A percentile compares a stretch with the other conserved stretches of the same genome.
phyloP scores from a whole-genome alignment of 2,329 filamentous ascomycete species.

The Lecanoromycetidae sp. region DNA sequence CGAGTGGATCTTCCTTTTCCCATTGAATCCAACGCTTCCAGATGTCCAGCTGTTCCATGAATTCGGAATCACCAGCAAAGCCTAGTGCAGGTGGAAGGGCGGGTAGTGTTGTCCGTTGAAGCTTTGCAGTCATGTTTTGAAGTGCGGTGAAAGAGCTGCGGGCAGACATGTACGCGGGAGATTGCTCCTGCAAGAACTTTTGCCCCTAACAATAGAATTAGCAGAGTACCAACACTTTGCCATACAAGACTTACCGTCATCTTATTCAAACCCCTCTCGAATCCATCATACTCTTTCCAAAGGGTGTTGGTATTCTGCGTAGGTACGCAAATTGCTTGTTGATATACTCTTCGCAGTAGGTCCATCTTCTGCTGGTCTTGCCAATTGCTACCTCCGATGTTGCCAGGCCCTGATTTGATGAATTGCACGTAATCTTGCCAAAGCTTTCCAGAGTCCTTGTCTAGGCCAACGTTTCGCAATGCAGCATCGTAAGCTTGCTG shows the following conservation, averaged over 20 bases:
- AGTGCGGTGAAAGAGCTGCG: slow-evolving; percentile 79
- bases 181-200: slow-evolving; percentile 88
- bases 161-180: slow-evolving; percentile 90
- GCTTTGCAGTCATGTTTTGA: slow-evolving; percentile 70
- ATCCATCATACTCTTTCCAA: slow-evolving; percentile 97
- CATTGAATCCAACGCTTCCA: slow-evolving; percentile 93
- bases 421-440: slow-evolving; percentile 96
- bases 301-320: slow-evolving; percentile 69
- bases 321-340: slow-evolving; percentile 76
- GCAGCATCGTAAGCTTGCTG: slow-evolving; percentile 86
- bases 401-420: slow-evolving; percentile 74
- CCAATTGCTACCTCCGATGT: slow-evolving; percentile 75
- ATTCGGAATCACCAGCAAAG: slow-evolving; percentile 79
- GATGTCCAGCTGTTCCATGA: slow-evolving; percentile 66
- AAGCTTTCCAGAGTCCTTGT: slow-evolving; percentile 76
- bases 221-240: not conserved
- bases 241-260: slow-evolving; percentile 52
- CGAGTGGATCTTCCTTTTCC: slow-evolving; percentile 87
- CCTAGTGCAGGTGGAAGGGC: slow-evolving; percentile 70
- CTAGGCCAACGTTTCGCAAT: slow-evolving; percentile 75
- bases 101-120: slow-evolving; percentile 68
- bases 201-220: slow-evolving; percentile 46
- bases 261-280: slow-evolving; percentile 90
- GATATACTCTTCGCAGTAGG: slow-evolving; percentile 78
- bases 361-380: slow-evolving; percentile 99